Conservation (phyloP, 2,329 filamentous ascomycete species). For the Phyllosticta citribraziliensis region DNA sequence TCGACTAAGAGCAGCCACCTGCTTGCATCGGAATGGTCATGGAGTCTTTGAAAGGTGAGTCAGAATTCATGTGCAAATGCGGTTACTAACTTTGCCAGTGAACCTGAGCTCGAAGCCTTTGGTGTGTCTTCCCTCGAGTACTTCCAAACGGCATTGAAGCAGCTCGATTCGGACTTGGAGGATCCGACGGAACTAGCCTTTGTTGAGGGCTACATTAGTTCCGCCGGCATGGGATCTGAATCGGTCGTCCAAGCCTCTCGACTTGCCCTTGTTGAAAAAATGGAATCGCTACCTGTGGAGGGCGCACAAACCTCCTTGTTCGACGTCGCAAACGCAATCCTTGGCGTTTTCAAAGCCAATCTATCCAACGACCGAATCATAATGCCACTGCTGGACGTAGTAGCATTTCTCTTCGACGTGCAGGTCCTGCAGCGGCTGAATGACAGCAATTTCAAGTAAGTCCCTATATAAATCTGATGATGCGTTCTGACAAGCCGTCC, state of each 20-base stretch:
- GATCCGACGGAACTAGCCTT: conserved; percentile 32
- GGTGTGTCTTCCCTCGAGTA: conserved; percentile 51
- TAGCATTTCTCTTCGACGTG: conserved; percentile 56
- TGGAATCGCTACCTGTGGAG: conserved; percentile 20
- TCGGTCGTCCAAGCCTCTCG: conserved; percentile 61
- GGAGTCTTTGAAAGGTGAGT: conserved; percentile 5
- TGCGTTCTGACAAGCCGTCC: neutral
- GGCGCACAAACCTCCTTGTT: conserved; percentile 17
- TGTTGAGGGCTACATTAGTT: conserved; percentile 59
- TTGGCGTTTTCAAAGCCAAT: conserved; percentile 21
- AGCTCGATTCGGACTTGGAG: neutral
- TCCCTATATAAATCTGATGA: conserved; percentile 9
- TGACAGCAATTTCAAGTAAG: conserved; percentile 45
- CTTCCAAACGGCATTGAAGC: conserved; percentile 43
- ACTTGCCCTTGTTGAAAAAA: conserved; percentile 46
- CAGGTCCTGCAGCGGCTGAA: conserved; percentile 32
- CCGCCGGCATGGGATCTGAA: conserved; percentile 69
- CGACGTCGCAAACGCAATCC: conserved; percentile 18
- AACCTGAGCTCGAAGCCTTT: conserved; percentile 11
- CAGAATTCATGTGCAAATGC: conserved; percentile 18
- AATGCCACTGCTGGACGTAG: conserved; percentile 65
- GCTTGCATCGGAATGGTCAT: conserved; percentile 13
- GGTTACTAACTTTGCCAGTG: conserved; percentile 2
- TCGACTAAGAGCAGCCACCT: conserved; percentile 35
- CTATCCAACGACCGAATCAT: conserved; percentile 56